Base-by-base conservation (phyloP, 331 rosid species). In the Acacia concinna region DNA sequence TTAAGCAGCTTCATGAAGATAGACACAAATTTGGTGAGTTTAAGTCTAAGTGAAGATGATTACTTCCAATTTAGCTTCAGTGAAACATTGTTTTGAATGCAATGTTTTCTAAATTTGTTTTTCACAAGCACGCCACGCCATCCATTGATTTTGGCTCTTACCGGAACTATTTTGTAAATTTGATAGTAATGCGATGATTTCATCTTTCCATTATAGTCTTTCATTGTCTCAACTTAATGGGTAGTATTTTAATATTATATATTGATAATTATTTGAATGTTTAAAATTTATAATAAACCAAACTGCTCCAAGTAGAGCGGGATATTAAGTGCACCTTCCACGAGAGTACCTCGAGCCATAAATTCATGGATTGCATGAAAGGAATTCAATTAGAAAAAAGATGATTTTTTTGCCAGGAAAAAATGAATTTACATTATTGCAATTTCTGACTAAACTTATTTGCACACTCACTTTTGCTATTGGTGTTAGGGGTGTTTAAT, bases 1-100 rank as follows among this genome's bases (percentile, higher is more conserved):
- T 96, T 77, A 91, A 86, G 91, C 90, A 91, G 84, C 76, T 91
- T 82, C 90, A 91, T 28, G 97, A 90, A 84, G 93, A 86, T 32
- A 89, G 87, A 57, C 90, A 91, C 28, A 90, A 75, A 81, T 91
- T 93, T 57, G 98, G 98, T 2, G 87, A 93, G 82, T 80, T 90
- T 49, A 82, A 68, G 73, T 71, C 85, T 31, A 37, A 74, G 25
- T 60, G 81, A 78, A 74, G 37, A 11, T 60, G n/a, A 14, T 30
- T 63, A 78, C 60, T 80, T 70, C 74, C 46, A 6, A 76, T 71
- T 60, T 23, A 80, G 78, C 27, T 56, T 11, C 5, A 21, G 57
- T 69, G 67, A 34, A 71, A 40, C 37, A 21, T 38, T 71, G 27
- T 31, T 40, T 31, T 7, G 18, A 60, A 66, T 59, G 77, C 43